phyloP scores from a whole-genome alignment of 306 rosid genomes.

The Cicer pinnatifidum region DNA sequence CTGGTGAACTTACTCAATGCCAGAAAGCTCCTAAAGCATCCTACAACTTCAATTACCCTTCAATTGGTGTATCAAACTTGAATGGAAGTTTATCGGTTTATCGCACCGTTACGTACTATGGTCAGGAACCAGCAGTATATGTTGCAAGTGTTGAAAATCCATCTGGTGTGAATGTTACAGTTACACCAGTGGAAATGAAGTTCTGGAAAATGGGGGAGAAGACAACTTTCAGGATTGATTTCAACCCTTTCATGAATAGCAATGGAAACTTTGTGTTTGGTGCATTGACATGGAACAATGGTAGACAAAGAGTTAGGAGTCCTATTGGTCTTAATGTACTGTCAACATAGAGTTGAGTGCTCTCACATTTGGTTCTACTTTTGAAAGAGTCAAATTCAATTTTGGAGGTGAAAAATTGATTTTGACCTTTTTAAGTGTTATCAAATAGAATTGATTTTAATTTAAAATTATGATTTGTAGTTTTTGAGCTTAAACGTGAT shows the following conservation, averaged over 20 bases:
- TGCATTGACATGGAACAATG: slow-evolving; percentile 70
- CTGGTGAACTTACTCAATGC: slow-evolving; percentile 51
- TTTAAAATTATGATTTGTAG: too few relatives aligned
- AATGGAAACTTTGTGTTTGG: slow-evolving; percentile 76
- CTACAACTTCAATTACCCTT: slow-evolving; percentile 74
- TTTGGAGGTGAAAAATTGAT: too few relatives aligned
- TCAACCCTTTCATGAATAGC: slow-evolving; percentile 55
- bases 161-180: slow-evolving; percentile 54
- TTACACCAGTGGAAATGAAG: slow-evolving; percentile 51
- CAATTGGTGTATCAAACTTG: slow-evolving; percentile 69
- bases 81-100: slow-evolving; percentile 67
- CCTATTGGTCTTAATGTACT: slow-evolving; percentile 63
- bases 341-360: slow-evolving; percentile 42
- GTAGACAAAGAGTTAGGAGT: slow-evolving; percentile 63
- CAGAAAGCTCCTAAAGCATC: slow-evolving; percentile 52
- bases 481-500: too few relatives aligned
- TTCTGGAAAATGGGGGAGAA: slow-evolving; percentile 52
- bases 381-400: too few relatives aligned
- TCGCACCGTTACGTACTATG: slow-evolving; percentile 62
- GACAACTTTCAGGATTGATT: slow-evolving; percentile 53
- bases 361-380: too few relatives aligned
- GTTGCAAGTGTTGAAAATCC: slow-evolving; percentile 58
- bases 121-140: slow-evolving; percentile 54
- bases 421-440: too few relatives aligned
- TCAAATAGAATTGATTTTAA: too few relatives aligned